A percentile compares a stretch with the other conserved stretches of the same genome.
These are phyloP conservation scores for Suhomyces kilbournensis DNA, from an alignment of 805 yeast species.

Conservation along the genomic window DNA sequence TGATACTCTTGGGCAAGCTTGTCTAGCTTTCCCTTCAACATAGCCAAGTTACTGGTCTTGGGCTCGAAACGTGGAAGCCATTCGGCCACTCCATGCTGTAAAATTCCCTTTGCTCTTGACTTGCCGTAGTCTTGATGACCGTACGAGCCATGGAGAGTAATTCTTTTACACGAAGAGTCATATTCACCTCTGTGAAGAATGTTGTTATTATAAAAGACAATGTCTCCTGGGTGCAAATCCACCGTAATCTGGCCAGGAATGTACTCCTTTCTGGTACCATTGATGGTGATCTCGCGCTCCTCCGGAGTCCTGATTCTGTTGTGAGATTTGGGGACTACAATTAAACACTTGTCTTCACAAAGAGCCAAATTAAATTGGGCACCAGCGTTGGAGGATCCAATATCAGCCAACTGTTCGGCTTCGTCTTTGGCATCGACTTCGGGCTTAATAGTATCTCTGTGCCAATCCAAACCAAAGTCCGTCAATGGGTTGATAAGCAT, in stretches of 20 bases:
- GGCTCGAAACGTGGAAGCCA: conserved; percentile 43
- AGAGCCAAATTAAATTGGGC: conserved; percentile 52
- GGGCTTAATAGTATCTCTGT: conserved; percentile 49
- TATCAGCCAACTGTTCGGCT: conserved; percentile 31
- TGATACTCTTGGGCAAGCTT: conserved; percentile 28
- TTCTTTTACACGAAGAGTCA: conserved; percentile 33
- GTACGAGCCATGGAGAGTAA: conserved; percentile 50
- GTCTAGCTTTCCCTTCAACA: conserved; percentile 28
- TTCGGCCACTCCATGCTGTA: conserved; percentile 50
- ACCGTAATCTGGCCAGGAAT: conserved; percentile 42
- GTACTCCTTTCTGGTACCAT: conserved; percentile 28
- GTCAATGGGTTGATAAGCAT: conserved; percentile 53
- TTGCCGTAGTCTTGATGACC: conserved; percentile 43
- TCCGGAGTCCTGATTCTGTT: conserved; percentile 42
- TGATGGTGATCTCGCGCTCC: conserved; percentile 40
- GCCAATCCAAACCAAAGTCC: conserved; percentile 55
- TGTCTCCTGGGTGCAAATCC: conserved; percentile 46
- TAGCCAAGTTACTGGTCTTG: conserved; percentile 23
- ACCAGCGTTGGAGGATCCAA: conserved; percentile 42
- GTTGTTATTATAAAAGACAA: conserved; percentile 49
- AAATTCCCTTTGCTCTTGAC: conserved; percentile 47
- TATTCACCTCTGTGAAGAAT: conserved; percentile 49
- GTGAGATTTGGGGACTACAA: conserved; percentile 49
- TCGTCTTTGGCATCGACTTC: conserved; percentile 47
- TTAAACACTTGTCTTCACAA: conserved; percentile 44